Evolutionary conservation across 73 alveolate species (phyloP), one percentile per base, ranked within the genome.

Genomic region (Diophrys sp.): DNA sequence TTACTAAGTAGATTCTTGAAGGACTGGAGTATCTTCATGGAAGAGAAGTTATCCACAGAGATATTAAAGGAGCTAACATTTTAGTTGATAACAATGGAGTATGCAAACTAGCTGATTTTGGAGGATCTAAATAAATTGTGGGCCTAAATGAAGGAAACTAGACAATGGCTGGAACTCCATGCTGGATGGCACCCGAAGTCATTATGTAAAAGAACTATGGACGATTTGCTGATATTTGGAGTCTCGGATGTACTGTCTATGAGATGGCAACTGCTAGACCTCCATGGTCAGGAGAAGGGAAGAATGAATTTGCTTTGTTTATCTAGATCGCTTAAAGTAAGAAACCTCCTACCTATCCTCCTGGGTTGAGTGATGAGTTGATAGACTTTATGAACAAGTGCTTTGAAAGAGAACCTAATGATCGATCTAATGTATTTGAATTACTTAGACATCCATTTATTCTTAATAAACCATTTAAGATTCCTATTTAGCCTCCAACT

Each of bases 101-200:
- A n/a, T n/a, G n/a, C n/a, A n/a, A n/a, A n/a, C n/a, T n/a, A n/a
- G n/a, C n/a, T n/a, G n/a, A n/a, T n/a, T n/a, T n/a, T n/a, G n/a
- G n/a, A n/a, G n/a, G n/a, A n/a, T n/a, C n/a, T n/a, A n/a, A n/a
- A n/a, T n/a, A n/a, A n/a, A n/a, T n/a, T n/a, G n/a, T n/a, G n/a
- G n/a, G n/a, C n/a, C n/a, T n/a, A n/a, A 73, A 73, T 23, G 81
- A 53, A 73, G 54, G 54, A 1, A 27, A 79, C 88, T 71, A 14
- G 53, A 31, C 81, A 33, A 31, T 73, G 26, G 54, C 28, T 53
- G 81, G 98, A 1, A 93, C 98, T 26, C 95, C 94, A 0, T 90
- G 81, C 75, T 93, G 98, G 98, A 93, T 93, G 96, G 96, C 98
- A 0, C 98, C 98, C 14, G 98, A 93, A 74, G 91, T 93, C 54